Percentiles rank a stretch among this genome's conserved stretches.
phyloP scores from a whole-genome alignment of 1,284 basidiomycete genomes.

The Marasmius sp. region DNA sequence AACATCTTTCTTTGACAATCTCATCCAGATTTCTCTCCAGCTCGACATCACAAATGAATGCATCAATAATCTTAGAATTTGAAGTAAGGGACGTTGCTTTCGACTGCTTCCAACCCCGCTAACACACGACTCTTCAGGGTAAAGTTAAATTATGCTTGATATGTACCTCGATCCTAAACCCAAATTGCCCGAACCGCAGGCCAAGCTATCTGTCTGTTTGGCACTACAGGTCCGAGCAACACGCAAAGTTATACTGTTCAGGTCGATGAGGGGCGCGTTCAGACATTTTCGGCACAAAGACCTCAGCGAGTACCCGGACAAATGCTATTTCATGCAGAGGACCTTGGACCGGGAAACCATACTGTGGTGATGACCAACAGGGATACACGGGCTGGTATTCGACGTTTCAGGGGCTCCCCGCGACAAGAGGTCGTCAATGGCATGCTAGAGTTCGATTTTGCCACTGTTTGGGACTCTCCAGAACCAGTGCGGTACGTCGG shows the following conservation, averaged over 20 bases:
- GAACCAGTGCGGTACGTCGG: neutral
- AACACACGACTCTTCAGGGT: neutral
- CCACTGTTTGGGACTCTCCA: conserved; percentile 4
- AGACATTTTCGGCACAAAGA: conserved; percentile 13
- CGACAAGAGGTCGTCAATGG: neutral
- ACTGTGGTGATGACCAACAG: conserved; percentile 15
- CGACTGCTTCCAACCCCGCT: neutral
- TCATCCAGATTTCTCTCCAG: conserved; percentile 16
- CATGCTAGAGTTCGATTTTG: conserved; percentile 3
- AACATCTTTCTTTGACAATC: neutral
- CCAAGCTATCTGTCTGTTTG: conserved; percentile 20
- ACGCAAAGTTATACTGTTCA: conserved; percentile 19
- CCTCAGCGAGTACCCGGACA: conserved; percentile 4
- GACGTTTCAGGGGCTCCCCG: neutral
- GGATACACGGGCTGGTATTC: neutral
- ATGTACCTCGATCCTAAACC: neutral
- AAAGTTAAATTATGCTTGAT: neutral
- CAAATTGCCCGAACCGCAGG: conserved; percentile 10
- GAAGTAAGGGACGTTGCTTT: conserved; percentile 20
- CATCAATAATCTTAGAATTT: conserved; percentile 29
- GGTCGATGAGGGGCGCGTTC: conserved; percentile 15
- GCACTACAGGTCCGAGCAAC: conserved; percentile 18
- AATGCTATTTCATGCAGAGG: conserved; percentile 22
- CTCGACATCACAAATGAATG: conserved; percentile 21
- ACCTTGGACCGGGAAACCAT: conserved; percentile 19